phyloP scores from a whole-genome alignment of 1,139 yeast species.

The Geotrichum phurueaensis region DNA sequence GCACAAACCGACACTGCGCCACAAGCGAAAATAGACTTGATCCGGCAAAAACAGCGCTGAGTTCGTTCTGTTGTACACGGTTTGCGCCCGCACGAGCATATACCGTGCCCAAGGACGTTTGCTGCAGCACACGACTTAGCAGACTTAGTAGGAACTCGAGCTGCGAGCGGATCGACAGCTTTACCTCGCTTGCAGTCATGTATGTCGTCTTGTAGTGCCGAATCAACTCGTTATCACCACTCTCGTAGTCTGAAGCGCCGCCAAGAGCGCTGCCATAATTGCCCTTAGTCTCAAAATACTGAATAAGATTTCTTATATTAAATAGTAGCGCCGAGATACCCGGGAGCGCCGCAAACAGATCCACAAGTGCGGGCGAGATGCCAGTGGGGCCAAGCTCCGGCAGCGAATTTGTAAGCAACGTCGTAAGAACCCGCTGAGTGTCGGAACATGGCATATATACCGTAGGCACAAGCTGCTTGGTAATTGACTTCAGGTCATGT shows the following conservation, averaged over 20 bases:
- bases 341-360: conserved; percentile 5
- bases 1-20: conserved; percentile 1
- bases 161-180: conserved; percentile 5
- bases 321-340: conserved; percentile 6
- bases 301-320: conserved; percentile 1
- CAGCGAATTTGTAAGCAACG: background rate
- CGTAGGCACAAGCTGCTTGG: background rate
- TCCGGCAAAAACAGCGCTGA: conserved; percentile 10
- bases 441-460: background rate
- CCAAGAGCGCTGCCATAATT: background rate
- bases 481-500: background rate
- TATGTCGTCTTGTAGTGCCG: conserved; percentile 8
- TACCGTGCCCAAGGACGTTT: background rate
- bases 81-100: conserved; percentile 1
- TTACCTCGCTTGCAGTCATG: conserved; percentile 4
- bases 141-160: conserved; percentile 1
- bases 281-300: background rate
- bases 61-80: conserved; percentile 4
- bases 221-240: background rate
- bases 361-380: background rate
- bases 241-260: background rate
- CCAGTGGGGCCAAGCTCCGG: conserved; percentile 1
- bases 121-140: background rate
- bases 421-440: conserved; percentile 5
- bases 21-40: conserved; percentile 10